A percentile compares a stretch with the other conserved stretches of the same genome.
Conservation (phyloP, 441 rosid genomes). For the Erodium texanum region DNA sequence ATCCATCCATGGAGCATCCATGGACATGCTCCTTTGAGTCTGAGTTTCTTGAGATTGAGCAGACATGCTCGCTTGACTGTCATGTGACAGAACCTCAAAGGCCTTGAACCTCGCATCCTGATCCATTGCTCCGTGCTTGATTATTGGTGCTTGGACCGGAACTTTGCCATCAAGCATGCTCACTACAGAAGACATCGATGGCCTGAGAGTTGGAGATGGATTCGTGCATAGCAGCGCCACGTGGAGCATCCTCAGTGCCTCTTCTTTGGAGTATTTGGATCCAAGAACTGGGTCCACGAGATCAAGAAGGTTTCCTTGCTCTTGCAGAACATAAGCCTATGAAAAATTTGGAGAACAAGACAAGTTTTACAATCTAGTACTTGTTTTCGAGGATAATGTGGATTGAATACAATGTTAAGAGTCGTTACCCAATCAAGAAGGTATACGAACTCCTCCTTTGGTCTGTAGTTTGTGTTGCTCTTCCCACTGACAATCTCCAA, state of each 20-base stretch:
- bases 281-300: constrained; percentile 44
- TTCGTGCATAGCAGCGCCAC: constrained; percentile 49
- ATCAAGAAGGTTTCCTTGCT: constrained; percentile 46
- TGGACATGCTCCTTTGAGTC: constrained; percentile 30
- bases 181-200: constrained; percentile 48
- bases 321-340: constrained; percentile 46
- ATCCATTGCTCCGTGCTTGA: constrained; percentile 31
- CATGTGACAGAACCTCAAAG: constrained; percentile 40
- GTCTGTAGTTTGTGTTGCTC: constrained; percentile 64
- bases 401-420: neutral
- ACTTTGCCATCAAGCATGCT: constrained; percentile 47
- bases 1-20: constrained; percentile 43
- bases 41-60: neutral
- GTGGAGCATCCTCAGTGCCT: constrained; percentile 43
- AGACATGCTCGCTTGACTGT: constrained; percentile 30
- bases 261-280: constrained; percentile 27
- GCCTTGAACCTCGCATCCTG: constrained; percentile 45
- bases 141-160: constrained; percentile 43
- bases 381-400: too few species aligned
- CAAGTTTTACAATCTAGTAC: neutral
- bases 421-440: constrained; percentile 75
- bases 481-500: constrained; percentile 66
- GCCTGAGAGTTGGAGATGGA: constrained; percentile 36
- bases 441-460: constrained; percentile 58
- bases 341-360: constrained; percentile 21